Base-by-base conservation (phyloP, 139 green algal species). In the Axilococcus clingmanii region DNA sequence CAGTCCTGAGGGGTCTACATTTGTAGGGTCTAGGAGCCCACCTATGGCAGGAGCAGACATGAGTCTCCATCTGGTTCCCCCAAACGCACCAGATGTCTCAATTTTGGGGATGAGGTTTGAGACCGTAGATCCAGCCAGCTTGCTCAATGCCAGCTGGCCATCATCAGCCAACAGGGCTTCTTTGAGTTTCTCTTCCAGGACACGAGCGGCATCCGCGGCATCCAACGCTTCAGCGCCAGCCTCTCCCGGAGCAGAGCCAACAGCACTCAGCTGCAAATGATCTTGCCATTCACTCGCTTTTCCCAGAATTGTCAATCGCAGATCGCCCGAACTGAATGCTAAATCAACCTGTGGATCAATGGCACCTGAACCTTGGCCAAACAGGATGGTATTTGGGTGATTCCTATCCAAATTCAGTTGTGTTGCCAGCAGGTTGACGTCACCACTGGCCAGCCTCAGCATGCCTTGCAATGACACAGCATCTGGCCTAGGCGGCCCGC, bases 401-500 rank as follows among this genome's bases (percentile, higher is more conserved):
- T 89, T 80, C 1, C 86, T 65, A 44, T 94, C 79, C 45, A 97
- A 56, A 8, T 66, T 58, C 41, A 96, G 77, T 76, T 94, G 86
- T 8, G 89, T 93, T 5, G 89, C 89, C 54, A 97, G 74, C 34
- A 97, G 66, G 69, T 97, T 97, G 48, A 97, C 75, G 22, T 90
- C 79, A 25, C 85, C 88, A 47, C 64, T 57, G 35, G 91, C 78
- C 19, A 95, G 81, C 0, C 33, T 29, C 25, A 95, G 45, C 0
- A 35, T 49, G 27, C 87, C 87, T 19, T 20, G 28, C 24, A 50
- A 7, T 25, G 33, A 59, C 30, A 57, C 50, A 12, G 31, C 34
- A 11, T 50, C 37, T 0, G 85, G 77, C 44, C 84, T 64, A 1
- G 76, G 76, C 0, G 69, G 66, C 27, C 87, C 84, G 30, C 63